Conservation (phyloP, 148 eudicot species). For the Polygonum aviculare region DNA sequence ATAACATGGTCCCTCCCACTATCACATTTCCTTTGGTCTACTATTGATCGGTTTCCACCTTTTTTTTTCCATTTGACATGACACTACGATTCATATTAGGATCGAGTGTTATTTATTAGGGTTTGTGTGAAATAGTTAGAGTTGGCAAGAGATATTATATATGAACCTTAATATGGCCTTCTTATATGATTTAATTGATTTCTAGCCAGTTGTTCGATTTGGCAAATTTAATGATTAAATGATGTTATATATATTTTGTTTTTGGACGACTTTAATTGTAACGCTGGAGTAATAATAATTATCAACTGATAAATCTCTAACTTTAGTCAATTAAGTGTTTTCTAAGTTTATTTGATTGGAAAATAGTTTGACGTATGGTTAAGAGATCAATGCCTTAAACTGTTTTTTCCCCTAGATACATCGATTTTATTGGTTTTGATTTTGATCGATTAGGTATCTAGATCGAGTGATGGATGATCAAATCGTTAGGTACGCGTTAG, state of each 20-base stretch:
- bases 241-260: constrained; percentile 4
- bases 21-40: background rate
- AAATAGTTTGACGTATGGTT: background rate
- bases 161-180: background rate
- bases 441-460: background rate
- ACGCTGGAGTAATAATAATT: no score
- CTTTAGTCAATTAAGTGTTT: no score
- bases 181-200: background rate
- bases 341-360: background rate
- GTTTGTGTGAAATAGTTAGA: background rate
- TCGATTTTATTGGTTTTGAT: no score
- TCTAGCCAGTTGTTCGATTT: background rate
- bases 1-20: background rate
- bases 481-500: background rate
- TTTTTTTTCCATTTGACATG: background rate
- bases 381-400: no score
- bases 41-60: background rate
- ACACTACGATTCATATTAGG: background rate
- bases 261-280: background rate
- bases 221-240: background rate
- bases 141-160: background rate
- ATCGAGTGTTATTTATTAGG: background rate
- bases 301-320: no score
- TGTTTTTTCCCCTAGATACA: no score
- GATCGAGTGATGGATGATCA: background rate